Percentiles rank a stretch among this genome's conserved stretches.
Evolutionary conservation across 228 moss, liverwort and hornwort species (phyloP).

Genomic region (Sphagnum fallax): DNA sequence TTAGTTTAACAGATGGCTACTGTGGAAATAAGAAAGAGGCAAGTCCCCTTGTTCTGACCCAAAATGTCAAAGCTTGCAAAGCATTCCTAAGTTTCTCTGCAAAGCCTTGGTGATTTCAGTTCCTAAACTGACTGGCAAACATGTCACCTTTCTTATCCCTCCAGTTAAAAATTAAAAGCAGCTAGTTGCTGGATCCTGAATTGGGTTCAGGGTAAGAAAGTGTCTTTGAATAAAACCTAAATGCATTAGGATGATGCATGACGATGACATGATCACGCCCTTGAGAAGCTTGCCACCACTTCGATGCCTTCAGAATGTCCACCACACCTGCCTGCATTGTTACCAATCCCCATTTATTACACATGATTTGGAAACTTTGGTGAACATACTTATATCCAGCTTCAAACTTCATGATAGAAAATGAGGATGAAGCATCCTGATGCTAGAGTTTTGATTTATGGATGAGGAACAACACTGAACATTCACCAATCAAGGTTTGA

Average conservation of each 20-base stretch:
- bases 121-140: no score
- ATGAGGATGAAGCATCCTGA: not conserved
- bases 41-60: no score
- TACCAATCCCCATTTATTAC: not conserved
- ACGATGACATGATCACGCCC: constrained; percentile 75
- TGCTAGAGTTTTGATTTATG: not conserved
- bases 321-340: constrained; percentile 44
- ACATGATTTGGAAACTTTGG: not conserved
- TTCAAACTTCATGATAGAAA: not conserved
- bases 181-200: no score
- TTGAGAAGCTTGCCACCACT: constrained; percentile 79
- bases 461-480: not conserved
- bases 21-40: not conserved
- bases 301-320: constrained; percentile 38
- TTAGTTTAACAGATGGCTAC: not conserved
- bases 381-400: not conserved
- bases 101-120: no score
- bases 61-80: no score
- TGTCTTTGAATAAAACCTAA: constrained; percentile 32
- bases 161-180: no score
- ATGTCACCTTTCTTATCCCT: no score
- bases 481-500: no score
- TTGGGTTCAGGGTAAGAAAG: no score
- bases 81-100: no score
- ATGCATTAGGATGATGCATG: constrained; percentile 85